Conservation (phyloP, 257 asterid species). For the Primulina huaijiensis region DNA sequence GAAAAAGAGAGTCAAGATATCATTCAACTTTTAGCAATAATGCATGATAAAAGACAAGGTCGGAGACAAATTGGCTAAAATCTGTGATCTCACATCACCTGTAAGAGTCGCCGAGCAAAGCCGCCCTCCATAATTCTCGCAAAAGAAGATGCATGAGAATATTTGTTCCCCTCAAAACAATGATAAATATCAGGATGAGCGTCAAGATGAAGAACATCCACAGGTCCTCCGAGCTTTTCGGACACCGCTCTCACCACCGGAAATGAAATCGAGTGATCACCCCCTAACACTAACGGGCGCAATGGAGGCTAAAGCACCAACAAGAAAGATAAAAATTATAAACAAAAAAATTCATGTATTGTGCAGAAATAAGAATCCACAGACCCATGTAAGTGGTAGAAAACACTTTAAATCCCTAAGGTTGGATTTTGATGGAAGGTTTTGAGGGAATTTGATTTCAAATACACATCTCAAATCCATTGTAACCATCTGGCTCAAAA, state of each 20-base stretch:
- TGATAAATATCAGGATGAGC: slow-evolving; percentile 98
- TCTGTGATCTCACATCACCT: slow-evolving; percentile 39
- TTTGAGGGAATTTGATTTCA: background rate
- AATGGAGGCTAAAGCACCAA: slow-evolving; percentile 55
- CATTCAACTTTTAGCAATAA: no score
- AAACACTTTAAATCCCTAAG: background rate
- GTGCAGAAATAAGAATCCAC: background rate
- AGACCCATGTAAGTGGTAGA: background rate
- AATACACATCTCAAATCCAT: no score
- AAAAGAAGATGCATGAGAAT: slow-evolving; percentile 95
- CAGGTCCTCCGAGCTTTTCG: slow-evolving; percentile 95
- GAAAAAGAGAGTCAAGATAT: slow-evolving; percentile 13
- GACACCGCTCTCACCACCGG: slow-evolving; percentile 98
- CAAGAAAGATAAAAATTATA: slow-evolving; percentile 3
- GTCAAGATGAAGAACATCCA: slow-evolving; percentile 96
- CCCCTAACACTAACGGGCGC: slow-evolving; percentile 94
- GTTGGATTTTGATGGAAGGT: slow-evolving; percentile 12
- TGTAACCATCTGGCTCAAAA: no score
- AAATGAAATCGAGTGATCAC: slow-evolving; percentile 94
- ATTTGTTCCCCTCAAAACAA: slow-evolving; percentile 88
- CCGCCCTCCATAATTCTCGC: slow-evolving; percentile 99
- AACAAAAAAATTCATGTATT: slow-evolving; percentile 12
- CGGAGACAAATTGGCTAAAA: no score
- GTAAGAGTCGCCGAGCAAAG: slow-evolving; percentile 88
- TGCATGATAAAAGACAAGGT: no score